Evolutionary conservation across 1,284 basidiomycete genomes (phyloP).

Genomic region (Ustilago hordei): DNA sequence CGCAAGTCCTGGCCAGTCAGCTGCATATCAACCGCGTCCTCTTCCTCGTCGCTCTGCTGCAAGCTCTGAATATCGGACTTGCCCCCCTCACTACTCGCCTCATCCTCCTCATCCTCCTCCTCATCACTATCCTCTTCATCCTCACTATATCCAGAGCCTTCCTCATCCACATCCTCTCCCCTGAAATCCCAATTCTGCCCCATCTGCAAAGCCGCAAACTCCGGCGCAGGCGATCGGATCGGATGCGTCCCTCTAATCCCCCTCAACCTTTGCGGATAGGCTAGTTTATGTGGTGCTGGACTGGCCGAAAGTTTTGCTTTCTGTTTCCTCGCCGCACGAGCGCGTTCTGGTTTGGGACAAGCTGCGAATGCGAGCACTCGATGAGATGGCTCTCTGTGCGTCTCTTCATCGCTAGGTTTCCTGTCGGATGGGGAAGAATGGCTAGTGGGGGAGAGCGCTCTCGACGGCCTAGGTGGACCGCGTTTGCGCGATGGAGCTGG

Average conservation of each 20-base stretch:
- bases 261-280: constrained; percentile 35
- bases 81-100: constrained; percentile 5
- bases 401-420: constrained; percentile 7
- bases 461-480: constrained; percentile 1
- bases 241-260: constrained; percentile 43
- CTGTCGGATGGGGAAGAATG: constrained; percentile 2
- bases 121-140: constrained; percentile 44
- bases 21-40: neutral
- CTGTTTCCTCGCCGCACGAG: constrained; percentile 10
- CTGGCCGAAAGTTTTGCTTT: constrained; percentile 41
- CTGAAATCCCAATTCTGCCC: constrained; percentile 8
- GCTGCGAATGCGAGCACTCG: constrained; percentile 36
- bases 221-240: constrained; percentile 45
- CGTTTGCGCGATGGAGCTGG: constrained; percentile 26
- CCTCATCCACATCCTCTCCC: constrained; percentile 15
- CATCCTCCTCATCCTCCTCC: constrained; percentile 24
- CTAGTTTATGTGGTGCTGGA: constrained; percentile 43
- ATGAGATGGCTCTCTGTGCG: constrained; percentile 9
- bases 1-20: neutral
- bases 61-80: constrained; percentile 21
- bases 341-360: constrained; percentile 42
- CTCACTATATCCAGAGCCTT: constrained; percentile 51
- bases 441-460: constrained; percentile 1
- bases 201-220: constrained; percentile 1
- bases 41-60: constrained; percentile 15